Base-by-base conservation (phyloP, 345 rosid species). In the Eucalyptus decipiens region DNA sequence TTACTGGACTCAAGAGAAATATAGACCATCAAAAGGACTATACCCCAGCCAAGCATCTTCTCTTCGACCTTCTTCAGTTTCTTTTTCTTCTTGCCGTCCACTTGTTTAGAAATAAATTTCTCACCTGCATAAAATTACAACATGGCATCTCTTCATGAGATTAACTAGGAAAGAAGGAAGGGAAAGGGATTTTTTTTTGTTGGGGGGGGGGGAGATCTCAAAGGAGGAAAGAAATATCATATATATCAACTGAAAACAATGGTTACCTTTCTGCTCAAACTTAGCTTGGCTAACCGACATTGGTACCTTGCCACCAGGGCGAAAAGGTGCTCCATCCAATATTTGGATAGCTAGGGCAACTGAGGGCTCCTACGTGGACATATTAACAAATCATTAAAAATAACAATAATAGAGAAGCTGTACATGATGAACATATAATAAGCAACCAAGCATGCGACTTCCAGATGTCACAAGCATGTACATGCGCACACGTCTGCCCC, bases 21-120 rank as follows among this genome's bases (percentile, higher is more conserved):
- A 51, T 43, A 67, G 67, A 76, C 47, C 47, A 14, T 76, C 47
- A 40, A 60, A 48, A 85, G 43, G 43, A 91, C 90, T 96, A 89
- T 89, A 98, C 99, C 97, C 99, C 99, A 98, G 89, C 99, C 96
- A 91, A 98, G 99, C 91, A 98, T 94, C 94, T 91, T 98, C 28
- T 97, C 96, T 93, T 97, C 99, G 56, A 94, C 99, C 93, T 91
- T 96, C 94, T 95, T 98, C 85, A 97, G 94, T 91, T 98, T 98
- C 94, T 92, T 98, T 93, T 97, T 98, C 96, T 96, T 98, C 94
- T 92, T 94, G 95, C 86, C 94, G 87, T 98, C 99, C 10, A 92
- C 93, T 91, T 97, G 94, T 91, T 98, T 97, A 62, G 97, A 56
- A 85, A 98, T 87, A 89, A 98, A 97, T 87, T 92, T 95, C 10